Base-by-base conservation (phyloP, 805 yeast species). In the Yarrowia divulgata region DNA sequence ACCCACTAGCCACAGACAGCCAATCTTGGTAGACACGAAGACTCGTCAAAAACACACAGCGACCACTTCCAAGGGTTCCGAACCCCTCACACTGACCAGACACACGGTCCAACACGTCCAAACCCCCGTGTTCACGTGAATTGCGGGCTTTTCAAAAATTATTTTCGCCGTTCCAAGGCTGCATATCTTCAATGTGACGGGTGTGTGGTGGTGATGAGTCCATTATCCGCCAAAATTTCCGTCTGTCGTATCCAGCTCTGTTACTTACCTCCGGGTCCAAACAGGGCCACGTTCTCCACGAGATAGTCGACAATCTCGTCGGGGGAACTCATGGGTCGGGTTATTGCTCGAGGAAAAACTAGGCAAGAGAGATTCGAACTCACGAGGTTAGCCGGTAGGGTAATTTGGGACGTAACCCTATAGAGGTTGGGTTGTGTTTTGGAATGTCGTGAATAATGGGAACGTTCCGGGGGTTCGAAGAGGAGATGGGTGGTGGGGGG, bases 181-280 rank as follows among this genome's bases (percentile, higher is more conserved):
- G 54, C 54, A 48, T 48, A 48, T 29, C n/a, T 8, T 6, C 35
- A 35, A 29, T 23, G 6, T 10, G 52, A 29, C 52, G 6, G 7
- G 39, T 32, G 32, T 19, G 8, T 2, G 0, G 52, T 48, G 2
- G 18, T 12, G 50, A 46, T 34, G 14, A 14, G 39, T 19, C 8
- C 32, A n/a, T 48, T 40, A 23, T 35, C 37, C 16, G 16, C 32
- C 29, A 14, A 9, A 23, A 37, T 54, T 54, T 37, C 18, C 19
- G 8, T 16, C n/a, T 29, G 8, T 14, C 29, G 8, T 8, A 16
- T 12, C 16, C 49, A 19, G 49, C 19, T 9, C 14, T 10, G 1
- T 14, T 35, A 63, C 76, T 34, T 70, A 77, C 79, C 79, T 40
- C 72, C 71, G 57, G 72, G 73, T 8, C 79, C 79, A 66, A 75